Evolutionary conservation across 1,284 basidiomycete species (phyloP), one percentile per base, ranked within the genome.

Genomic region (Bjerkandera adusta): DNA sequence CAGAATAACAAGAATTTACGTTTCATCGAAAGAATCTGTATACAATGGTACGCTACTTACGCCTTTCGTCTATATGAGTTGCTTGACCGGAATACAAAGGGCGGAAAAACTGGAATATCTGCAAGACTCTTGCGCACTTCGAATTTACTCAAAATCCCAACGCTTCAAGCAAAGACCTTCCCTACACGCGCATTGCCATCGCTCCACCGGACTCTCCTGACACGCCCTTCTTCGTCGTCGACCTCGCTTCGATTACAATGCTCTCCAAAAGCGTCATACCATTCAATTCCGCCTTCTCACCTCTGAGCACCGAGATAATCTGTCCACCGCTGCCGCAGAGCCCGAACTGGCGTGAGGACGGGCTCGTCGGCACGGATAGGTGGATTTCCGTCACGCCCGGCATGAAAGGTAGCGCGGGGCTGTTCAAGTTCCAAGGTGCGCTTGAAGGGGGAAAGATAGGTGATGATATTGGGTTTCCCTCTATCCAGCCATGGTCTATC

Each of bases 1-100:
- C 5, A 40, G 50, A 4, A 49, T 52, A 34, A 52, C 50, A n/a
- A 34, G 50, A n/a, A 45, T 48, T 12, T 52, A 52, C 36, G 50
- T 52, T 12, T 52, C 50, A 5, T 33, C 36, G 13, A 45, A 41
- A 26, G 47, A 44, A 20, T 40, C 50, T 7, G 36, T 42, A 21
- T 52, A 48, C 37, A 52, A 52, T 38, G 47, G 50, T 52, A 21
- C n/a, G n/a, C 10, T 22, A 4, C 29, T 32, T 40, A 5, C n/a
- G 6, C 13, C 13, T 18, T 16, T 15, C n/a, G 6, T 21, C 25
- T 10, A 21, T 36, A 4, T 36, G 15, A 22, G 25, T 18, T 5
- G n/a, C 33, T 35, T 11, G 7, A 36, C 21, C n/a, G 13, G 29
- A 7, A 15, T 5, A 29, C 21, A 3, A 22, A 52, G 50, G 50